Evolutionary conservation across 352 stramenopile species (phyloP), one percentile per base, ranked within the genome.

Genomic region (Pythium insidiosum): DNA sequence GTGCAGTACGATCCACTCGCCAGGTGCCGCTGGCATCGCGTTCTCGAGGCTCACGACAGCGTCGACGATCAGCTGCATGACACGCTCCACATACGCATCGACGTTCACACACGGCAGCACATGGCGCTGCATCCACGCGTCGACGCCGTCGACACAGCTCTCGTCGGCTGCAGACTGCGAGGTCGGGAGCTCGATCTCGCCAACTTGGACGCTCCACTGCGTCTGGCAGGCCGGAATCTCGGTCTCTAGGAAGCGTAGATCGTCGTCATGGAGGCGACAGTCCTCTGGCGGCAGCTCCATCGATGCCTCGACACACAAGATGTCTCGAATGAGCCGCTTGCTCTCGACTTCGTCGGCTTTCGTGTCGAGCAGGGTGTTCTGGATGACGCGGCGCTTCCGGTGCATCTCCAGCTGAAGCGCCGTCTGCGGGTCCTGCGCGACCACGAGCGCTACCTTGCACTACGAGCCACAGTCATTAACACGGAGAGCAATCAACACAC

Each of bases 361-460:
- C 9, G 67, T 87, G 43, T 73, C 64, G 7, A 57, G 40, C 36
- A 81, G 55, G 13, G 67, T 48, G 41, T 61, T 65, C 38, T 87
- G 66, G 31, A 87, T 83, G 22, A 81, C 55, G 18, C 71, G 57
- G 13, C 71, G 69, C 50, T 84, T 87, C 44, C 69, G 78, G 59
- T 87, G 74, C 64, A 84, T 84, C 38, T 87, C 71, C 11, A 69
- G 47, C 23, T 80, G 44, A 19, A 87, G 53, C n/a, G 64, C 47
- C 7, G 66, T 59, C 18, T 51, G 49, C 1, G 67, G 53, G 11
- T 73, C 53, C 33, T 56, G 47, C 53, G 75, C 69, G 18, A 83
- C 45, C 6, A 62, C 52, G 36, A 73, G 72, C n/a, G 47, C 58
- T 13, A 84, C 52, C 36, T 87, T 87, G 28, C 68, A 87, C 74